Evolutionary conservation across 176 grass and related monocot species (phyloP), one percentile per base, ranked within the genome.

Genomic region (Oryza punctata): DNA sequence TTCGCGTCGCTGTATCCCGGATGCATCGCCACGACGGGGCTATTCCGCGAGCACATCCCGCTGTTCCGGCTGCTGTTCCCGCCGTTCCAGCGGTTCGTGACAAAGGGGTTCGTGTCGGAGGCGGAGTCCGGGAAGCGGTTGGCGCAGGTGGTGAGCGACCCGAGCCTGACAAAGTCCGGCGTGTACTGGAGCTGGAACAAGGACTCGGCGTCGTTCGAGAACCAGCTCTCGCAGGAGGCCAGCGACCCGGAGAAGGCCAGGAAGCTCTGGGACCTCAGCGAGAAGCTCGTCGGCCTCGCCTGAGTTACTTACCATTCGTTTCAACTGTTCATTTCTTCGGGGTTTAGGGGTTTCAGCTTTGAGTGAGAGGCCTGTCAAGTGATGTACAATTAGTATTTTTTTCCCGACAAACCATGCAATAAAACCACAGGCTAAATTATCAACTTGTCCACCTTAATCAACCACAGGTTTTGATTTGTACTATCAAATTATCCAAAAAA

Each of bases 121-220:
- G 92, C 84, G 0, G 94, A 97, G 63, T 92, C 94, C 28, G 94
- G 94, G 1, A 92, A 94, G 72, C 85, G 94, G 80, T 88, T 97
- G 19, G 94, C 94, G 44, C 92, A 97, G 92, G 92, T 94, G 45
- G 94, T 97, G 19, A 81, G 81, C 1, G 94, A 97, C 65, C 90
- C 94, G 0, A 97, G 94, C 85, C 85, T 97, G 37, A 84, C 88
- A n/a, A 97, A 97, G 90, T 97, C 94, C 0, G 94, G 94, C 1
- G 94, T 97, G 2, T 98, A 98, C 86, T 98, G 95, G 92, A 98
- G 95, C 92, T 98, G 95, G 95, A 98, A 98, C 90, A 95, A 94
- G 67, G 86, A 93, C 85, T 93, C 95, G 28, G 91, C 95, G 2
- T 95, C 90, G 0, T 98, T 93, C 27, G 92, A 98, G 90, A 95